Evolutionary conservation across 495 filamentous ascomycete species (phyloP).

Genomic region (Chaetomidium leptoderma): DNA sequence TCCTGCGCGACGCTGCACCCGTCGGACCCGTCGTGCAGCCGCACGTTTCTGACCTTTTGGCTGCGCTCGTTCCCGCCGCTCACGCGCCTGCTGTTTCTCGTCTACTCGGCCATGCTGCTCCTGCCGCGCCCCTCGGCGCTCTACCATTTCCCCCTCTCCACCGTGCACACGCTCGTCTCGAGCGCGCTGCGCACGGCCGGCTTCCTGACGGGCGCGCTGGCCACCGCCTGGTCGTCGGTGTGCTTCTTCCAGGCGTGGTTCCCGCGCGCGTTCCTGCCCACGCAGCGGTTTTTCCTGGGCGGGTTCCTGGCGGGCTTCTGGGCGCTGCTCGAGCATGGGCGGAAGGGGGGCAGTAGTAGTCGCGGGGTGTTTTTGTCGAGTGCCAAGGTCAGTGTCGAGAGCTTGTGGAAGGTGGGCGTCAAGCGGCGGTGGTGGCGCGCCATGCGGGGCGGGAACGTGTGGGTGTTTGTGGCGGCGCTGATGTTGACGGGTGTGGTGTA

Average conservation of each 20-base stretch:
- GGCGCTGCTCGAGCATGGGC: slow-evolving; percentile 58
- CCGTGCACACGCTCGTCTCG: slow-evolving; percentile 58
- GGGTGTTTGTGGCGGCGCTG: slow-evolving; percentile 72
- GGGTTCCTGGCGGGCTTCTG: slow-evolving; percentile 81
- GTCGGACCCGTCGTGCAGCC: slow-evolving; percentile 74
- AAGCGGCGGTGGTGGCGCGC: slow-evolving; percentile 82
- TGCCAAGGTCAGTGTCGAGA: slow-evolving; percentile 68
- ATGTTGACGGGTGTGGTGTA: slow-evolving; percentile 74
- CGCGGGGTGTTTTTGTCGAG: slow-evolving; percentile 65
- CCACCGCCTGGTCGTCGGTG: slow-evolving; percentile 78
- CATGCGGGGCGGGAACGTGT: slow-evolving; percentile 74
- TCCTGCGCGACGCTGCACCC: slow-evolving; percentile 94
- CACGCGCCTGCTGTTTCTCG: slow-evolving; percentile 67
- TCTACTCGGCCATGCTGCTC: slow-evolving; percentile 63
- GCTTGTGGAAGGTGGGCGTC: slow-evolving; percentile 81
- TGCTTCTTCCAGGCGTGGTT: slow-evolving; percentile 80
- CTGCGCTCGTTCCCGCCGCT: slow-evolving; percentile 72
- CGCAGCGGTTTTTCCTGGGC: slow-evolving; percentile 79
- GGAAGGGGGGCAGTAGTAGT: slow-evolving; percentile 56
- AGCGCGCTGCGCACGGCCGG: slow-evolving; percentile 63
- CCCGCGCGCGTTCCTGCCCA: slow-evolving; percentile 69
- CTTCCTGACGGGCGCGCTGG: slow-evolving; percentile 72
- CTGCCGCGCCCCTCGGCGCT: slow-evolving; percentile 62
- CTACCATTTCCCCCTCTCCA: slow-evolving; percentile 59
- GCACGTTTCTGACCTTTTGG: slow-evolving; percentile 79